Conservation (phyloP, 2,329 filamentous ascomycete genomes). For the Sordariomycetes sp. region DNA sequence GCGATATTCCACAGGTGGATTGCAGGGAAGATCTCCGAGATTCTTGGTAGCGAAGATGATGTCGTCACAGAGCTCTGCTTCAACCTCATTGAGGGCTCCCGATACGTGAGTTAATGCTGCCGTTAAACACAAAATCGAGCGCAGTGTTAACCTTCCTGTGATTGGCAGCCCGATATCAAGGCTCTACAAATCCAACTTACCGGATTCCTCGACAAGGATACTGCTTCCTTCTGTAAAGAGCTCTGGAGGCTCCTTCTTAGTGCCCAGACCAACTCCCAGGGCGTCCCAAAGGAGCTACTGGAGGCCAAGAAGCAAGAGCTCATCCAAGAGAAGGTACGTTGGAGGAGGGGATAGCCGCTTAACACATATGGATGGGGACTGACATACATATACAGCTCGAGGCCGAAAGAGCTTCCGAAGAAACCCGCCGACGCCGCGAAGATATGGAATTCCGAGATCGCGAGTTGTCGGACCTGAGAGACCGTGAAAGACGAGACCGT, state of each 20-base stretch:
- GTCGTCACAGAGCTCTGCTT: constrained; percentile 81
- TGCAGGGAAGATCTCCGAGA: constrained; percentile 70
- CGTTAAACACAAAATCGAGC: neutral
- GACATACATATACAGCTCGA: constrained; percentile 45
- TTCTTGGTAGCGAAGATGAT: constrained; percentile 87
- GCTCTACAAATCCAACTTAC: constrained; percentile 87
- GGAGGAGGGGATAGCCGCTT: neutral
- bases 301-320: constrained; percentile 95
- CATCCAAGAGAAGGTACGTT: constrained; percentile 76
- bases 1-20: constrained; percentile 60
- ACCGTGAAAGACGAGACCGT: constrained; percentile 45
- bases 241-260: constrained; percentile 86
- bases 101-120: constrained; percentile 49
- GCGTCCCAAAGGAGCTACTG: constrained; percentile 84
- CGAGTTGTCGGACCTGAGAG: constrained; percentile 54
- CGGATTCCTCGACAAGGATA: constrained; percentile 90
- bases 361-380: neutral
- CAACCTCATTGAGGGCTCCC: constrained; percentile 56
- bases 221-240: constrained; percentile 78
- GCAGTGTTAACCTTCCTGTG: neutral
- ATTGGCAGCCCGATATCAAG: constrained; percentile 78
- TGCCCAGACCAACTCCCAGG: constrained; percentile 76
- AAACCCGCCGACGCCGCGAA: constrained; percentile 57
- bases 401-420: constrained; percentile 68
- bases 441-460: constrained; percentile 59